Percentiles rank a stretch among this genome's conserved stretches.
These are phyloP conservation scores for Mayamaea pseudoterrestris DNA, from an alignment of 108 stramenopile species.

Conservation along the genomic window DNA sequence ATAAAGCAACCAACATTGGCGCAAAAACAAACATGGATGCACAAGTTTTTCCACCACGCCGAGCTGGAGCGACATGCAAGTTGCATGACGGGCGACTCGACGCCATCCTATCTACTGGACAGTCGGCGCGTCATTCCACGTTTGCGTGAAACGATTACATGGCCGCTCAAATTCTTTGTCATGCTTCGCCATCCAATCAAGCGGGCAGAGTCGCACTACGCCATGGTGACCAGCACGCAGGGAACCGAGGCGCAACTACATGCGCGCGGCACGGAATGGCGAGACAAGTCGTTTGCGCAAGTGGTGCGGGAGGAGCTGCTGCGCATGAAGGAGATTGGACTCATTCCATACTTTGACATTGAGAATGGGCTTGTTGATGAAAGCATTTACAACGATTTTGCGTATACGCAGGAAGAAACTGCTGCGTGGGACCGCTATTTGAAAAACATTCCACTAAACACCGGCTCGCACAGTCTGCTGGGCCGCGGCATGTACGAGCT, in stretches of 20 bases:
- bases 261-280: constrained; percentile 69
- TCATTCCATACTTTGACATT: constrained; percentile 67
- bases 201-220: constrained; percentile 86
- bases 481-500: constrained; percentile 86
- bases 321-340: constrained; percentile 51
- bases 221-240: constrained; percentile 80
- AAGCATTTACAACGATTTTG: constrained; percentile 31
- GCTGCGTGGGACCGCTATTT: constrained; percentile 59
- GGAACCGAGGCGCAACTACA: constrained; percentile 77
- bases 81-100: constrained; percentile 89
- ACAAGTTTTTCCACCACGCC: constrained; percentile 68
- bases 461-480: constrained; percentile 79
- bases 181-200: constrained; percentile 90
- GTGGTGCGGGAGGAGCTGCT: constrained; percentile 71
- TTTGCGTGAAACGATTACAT: constrained; percentile 44
- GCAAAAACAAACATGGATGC: constrained; percentile 36
- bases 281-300: constrained; percentile 64
- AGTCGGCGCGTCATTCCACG: constrained; percentile 87
- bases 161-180: constrained; percentile 73
- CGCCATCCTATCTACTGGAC: constrained; percentile 87
- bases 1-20: constrained; percentile 20
- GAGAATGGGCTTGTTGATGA: constrained; percentile 36
- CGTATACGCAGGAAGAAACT: constrained; percentile 40
- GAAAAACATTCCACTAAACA: constrained; percentile 61
- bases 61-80: constrained; percentile 52